These are phyloP conservation scores for Cladosporium sphaerospermum DNA, from an alignment of 2,329 filamentous ascomycete genomes.

Conservation along the genomic window DNA sequence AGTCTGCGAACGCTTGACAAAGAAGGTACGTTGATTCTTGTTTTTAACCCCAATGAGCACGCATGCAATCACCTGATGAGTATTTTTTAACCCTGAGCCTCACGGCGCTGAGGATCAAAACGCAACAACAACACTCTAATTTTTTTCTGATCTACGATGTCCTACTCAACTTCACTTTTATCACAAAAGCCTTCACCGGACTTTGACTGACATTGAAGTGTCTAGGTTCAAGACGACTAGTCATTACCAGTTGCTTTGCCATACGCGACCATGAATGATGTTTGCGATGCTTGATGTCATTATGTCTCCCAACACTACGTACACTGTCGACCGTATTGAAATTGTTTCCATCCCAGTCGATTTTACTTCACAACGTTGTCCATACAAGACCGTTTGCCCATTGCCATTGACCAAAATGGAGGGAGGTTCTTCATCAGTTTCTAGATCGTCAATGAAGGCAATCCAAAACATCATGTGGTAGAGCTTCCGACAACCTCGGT, in stretches of 20 bases:
- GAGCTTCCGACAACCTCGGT: slow-evolving; percentile 45
- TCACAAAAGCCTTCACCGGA: background rate
- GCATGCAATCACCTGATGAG: slow-evolving; percentile 49
- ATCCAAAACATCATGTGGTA: slow-evolving; percentile 32
- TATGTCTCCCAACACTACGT: no score
- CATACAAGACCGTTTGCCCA: no score
- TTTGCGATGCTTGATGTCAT: no score
- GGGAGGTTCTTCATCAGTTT: no score
- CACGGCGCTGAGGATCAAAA: slow-evolving; percentile 52
- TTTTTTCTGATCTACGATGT: slow-evolving; percentile 54
- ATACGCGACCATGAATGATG: no score
- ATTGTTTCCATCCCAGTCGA: no score
- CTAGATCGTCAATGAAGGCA: no score
- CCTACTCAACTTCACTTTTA: background rate
- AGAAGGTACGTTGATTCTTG: slow-evolving; percentile 31
- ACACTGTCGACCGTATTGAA: no score
- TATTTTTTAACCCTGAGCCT: slow-evolving; percentile 60
- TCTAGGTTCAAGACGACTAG: background rate
- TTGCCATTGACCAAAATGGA: no score
- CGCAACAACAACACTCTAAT: slow-evolving; percentile 64
- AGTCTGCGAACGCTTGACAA: slow-evolving; percentile 5
- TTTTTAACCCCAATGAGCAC: slow-evolving; percentile 22
- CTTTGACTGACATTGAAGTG: background rate
- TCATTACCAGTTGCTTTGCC: no score
- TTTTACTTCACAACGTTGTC: background rate